Conservation (phyloP, 2,329 filamentous ascomycete species). For the Ophiostoma ips region DNA sequence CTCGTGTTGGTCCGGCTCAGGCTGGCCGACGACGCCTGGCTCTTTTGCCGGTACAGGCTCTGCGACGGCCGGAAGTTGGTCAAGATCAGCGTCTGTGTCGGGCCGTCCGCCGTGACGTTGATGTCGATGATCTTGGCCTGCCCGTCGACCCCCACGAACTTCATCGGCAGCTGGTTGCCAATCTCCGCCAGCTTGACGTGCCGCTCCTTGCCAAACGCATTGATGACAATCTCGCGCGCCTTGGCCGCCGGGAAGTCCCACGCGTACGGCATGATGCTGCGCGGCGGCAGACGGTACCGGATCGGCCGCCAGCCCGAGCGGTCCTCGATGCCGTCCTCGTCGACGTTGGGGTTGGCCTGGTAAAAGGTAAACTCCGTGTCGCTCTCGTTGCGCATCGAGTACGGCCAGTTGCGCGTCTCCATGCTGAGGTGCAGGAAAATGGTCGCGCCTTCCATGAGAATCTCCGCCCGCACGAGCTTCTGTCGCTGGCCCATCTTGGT, state of each 20-base stretch:
- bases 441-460: constrained; percentile 84
- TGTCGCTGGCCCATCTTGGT: constrained; percentile 83
- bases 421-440: constrained; percentile 84
- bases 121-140: constrained; percentile 86
- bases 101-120: constrained; percentile 88
- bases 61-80: constrained; percentile 89
- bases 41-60: constrained; percentile 60
- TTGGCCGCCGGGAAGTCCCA: constrained; percentile 99
- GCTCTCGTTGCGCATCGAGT: constrained; percentile 96
- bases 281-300: constrained; percentile 75
- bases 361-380: constrained; percentile 94
- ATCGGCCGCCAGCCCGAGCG: constrained; percentile 84
- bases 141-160: constrained; percentile 54
- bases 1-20: constrained; percentile 47
- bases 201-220: constrained; percentile 63
- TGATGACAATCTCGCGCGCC: constrained; percentile 81
- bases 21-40: constrained; percentile 58
- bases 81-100: constrained; percentile 84
- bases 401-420: constrained; percentile 94
- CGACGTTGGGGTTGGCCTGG: constrained; percentile 83
- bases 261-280: constrained; percentile 98
- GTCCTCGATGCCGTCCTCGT: constrained; percentile 77
- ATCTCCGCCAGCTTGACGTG: constrained; percentile 95
- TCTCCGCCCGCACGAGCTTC: constrained; percentile 71
- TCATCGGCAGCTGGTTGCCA: constrained; percentile 90